These are phyloP conservation scores for Nephelium lappaceum DNA, from an alignment of 345 rosid genomes.

Conservation along the genomic window DNA sequence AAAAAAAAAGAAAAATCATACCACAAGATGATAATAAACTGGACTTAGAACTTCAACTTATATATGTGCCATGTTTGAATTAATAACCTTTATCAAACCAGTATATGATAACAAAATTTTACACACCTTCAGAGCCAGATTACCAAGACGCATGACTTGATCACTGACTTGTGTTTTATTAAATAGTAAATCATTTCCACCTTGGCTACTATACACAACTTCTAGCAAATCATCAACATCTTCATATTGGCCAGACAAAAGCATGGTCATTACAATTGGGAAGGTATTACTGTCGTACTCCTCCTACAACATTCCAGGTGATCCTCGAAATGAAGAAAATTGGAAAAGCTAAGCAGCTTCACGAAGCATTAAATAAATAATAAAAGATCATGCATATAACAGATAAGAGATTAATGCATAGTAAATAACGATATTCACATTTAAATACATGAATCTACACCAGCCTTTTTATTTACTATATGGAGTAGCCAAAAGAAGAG, in stretches of 20 bases:
- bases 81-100: neutral
- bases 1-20: neutral
- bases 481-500: neutral
- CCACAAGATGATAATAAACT: neutral
- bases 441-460: neutral
- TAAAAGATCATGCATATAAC: neutral
- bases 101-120: neutral
- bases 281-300: slow-evolving; percentile 11
- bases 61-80: neutral
- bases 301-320: slow-evolving; percentile 19
- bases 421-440: neutral
- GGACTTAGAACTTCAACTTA: neutral
- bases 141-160: slow-evolving; percentile 34
- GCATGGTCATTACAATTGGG: slow-evolving; percentile 33
- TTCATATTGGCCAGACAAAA: slow-evolving; percentile 31
- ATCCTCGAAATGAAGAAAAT: neutral
- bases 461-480: neutral
- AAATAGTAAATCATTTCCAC: slow-evolving; percentile 27
- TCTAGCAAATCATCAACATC: slow-evolving; percentile 31
- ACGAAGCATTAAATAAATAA: neutral
- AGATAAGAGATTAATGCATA: neutral
- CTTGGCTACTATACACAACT: slow-evolving; percentile 34
- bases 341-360: slow-evolving; percentile 5
- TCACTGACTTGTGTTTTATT: slow-evolving; percentile 23
- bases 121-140: slow-evolving; percentile 45